Evolutionary conservation across 139 green algal species (phyloP), one percentile per base, ranked within the genome.

Genomic region (Nannochloris sp.): DNA sequence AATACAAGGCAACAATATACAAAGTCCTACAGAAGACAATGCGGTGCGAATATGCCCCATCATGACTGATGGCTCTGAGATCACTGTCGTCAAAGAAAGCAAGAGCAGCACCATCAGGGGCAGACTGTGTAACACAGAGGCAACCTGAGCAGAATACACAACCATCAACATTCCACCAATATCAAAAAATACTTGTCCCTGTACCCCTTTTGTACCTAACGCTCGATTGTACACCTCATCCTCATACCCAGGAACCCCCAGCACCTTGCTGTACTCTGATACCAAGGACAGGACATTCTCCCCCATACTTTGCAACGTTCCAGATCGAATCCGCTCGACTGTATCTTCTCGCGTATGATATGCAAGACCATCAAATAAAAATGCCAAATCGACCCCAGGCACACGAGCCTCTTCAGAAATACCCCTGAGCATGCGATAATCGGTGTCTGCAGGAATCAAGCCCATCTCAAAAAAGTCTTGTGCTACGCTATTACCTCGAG

Each of bases 371-470:
- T 83, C 85, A 44, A 85, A 70, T 5, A 90, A 57, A 48, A 83
- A 86, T 1, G 83, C 85, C 1, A 86, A 53, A 57, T 91, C 85
- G 12, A 92, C 61, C 24, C 85, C 85, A 7, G 81, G 80, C 62
- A 90, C 15, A 44, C 75, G 3, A 8, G 57, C 40, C 69, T 76
- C 37, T 40, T 74, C 62, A 57, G 71, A 60, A 14, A 63, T 57
- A 51, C 64, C 69, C n/a, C 53, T 70, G 62, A 88, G 84, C 79
- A 92, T 83, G 16, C 81, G 70, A 65, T 79, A 92, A 57, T 92
- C 85, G 1, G 81, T 88, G 73, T 92, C 85, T 3, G 81, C 83
- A 2, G 85, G 84, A 31, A 91, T 83, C 27, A 92, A 56, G 19
- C 78, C 73, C 29, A 76, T 36, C 44, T 81, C 66, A 36, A 85